phyloP scores from a whole-genome alignment of 371 early-diverging fungal genomes.

The Funneliformis caledonium region DNA sequence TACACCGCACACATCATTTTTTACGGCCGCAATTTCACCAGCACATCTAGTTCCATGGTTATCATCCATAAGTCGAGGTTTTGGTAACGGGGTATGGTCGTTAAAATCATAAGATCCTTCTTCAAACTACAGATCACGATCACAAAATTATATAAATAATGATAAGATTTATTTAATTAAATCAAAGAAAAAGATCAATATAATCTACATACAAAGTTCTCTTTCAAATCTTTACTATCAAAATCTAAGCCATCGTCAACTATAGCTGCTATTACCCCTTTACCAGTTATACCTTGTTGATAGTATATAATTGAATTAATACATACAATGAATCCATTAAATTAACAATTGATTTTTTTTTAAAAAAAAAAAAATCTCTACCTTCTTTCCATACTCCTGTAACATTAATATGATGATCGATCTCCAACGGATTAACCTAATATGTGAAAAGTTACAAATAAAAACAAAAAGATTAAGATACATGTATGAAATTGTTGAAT shows the following conservation, averaged over 20 bases:
- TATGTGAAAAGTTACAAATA: neutral
- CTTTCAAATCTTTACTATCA: constrained; percentile 78
- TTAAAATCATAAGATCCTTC: constrained; percentile 95
- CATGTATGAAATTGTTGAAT: neutral
- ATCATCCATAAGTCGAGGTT: constrained; percentile 79
- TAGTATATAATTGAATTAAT: neutral
- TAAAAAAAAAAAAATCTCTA: too few species aligned
- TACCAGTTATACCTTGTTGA: constrained; percentile 76
- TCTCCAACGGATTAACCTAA: constrained; percentile 70
- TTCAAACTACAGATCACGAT: constrained; percentile 56
- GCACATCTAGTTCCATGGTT: constrained; percentile 97
- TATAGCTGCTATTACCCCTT: constrained; percentile 83
- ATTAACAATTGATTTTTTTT: neutral
- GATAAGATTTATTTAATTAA: neutral
- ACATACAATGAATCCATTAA: neutral
- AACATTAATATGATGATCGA: constrained; percentile 90
- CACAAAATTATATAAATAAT: neutral
- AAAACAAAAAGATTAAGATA: neutral
- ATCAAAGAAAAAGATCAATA: neutral
- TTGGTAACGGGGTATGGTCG: constrained; percentile 75
- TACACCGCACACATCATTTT: constrained; percentile 93
- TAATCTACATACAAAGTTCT: constrained; percentile 82
- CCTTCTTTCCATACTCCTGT: constrained; percentile 89
- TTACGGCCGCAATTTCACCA: constrained; percentile 92
- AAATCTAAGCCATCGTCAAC: constrained; percentile 96